A percentile compares a stretch with the other conserved stretches of the same genome.
These are phyloP conservation scores for Cercospora janseana DNA, from an alignment of 2,329 filamentous ascomycete species.

Conservation along the genomic window DNA sequence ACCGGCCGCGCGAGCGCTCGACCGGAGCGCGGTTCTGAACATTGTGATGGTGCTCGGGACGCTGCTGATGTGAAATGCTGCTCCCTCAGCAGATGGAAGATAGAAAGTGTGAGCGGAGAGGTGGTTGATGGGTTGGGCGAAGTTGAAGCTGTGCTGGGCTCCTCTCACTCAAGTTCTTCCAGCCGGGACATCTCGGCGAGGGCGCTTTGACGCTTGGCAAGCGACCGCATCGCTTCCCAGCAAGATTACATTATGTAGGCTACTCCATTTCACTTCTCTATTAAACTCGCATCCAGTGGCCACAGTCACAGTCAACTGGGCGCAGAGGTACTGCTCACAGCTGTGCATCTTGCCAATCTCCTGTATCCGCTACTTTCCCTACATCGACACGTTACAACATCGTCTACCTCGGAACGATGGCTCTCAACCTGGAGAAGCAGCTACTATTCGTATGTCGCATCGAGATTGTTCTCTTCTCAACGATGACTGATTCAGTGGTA, in stretches of 20 bases:
- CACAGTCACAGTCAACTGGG: too few relatives aligned
- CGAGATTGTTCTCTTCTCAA: slow-evolving; percentile 22
- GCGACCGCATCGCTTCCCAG: slow-evolving; percentile 3
- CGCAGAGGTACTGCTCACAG: too few relatives aligned
- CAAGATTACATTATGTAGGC: not conserved
- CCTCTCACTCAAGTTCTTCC: slow-evolving; percentile 10
- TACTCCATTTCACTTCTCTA: slow-evolving; percentile 11
- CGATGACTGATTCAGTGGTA: slow-evolving; percentile 40
- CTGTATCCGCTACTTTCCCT: not conserved
- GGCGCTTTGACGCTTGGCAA: slow-evolving; percentile 1
- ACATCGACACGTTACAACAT: not conserved
- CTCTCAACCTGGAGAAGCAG: slow-evolving; percentile 76
- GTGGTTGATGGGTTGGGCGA: slow-evolving; percentile 25
- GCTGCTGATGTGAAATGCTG: slow-evolving; percentile 37
- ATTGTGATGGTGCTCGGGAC: slow-evolving; percentile 57
- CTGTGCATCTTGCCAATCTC: not conserved
- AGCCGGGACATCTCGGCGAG: slow-evolving; percentile 8
- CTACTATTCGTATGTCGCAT: slow-evolving; percentile 68
- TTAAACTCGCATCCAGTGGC: not conserved
- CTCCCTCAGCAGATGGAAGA: slow-evolving; percentile 34
- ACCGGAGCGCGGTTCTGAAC: slow-evolving; percentile 98
- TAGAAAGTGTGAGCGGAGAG: slow-evolving; percentile 30
- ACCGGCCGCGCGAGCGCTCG: slow-evolving; percentile 92
- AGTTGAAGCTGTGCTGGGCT: slow-evolving; percentile 11
- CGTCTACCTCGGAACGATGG: slow-evolving; percentile 38